Conservation (phyloP, 2,329 filamentous ascomycete genomes). For the Huntiella moniliformis region DNA sequence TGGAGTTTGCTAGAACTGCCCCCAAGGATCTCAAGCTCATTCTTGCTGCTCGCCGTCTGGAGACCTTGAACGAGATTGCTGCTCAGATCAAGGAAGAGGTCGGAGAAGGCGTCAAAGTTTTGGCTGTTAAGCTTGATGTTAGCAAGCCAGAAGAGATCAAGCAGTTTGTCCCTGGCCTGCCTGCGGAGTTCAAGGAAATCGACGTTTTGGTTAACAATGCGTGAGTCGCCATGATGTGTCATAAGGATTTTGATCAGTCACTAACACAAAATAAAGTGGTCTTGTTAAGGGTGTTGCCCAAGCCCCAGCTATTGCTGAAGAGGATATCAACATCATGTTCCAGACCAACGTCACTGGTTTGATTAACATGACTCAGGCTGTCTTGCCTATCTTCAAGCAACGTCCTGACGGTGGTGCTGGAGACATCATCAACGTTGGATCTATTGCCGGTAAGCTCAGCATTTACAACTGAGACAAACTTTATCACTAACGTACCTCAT, state of each 20-base stretch:
- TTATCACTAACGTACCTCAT: background rate
- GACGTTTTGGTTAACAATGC: conserved; percentile 92
- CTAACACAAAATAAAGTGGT: conserved; percentile 34
- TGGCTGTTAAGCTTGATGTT: conserved; percentile 72
- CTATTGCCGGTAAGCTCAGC: conserved; percentile 46
- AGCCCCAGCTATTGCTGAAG: conserved; percentile 63
- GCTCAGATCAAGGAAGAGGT: conserved; percentile 59
- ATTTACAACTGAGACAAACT: background rate
- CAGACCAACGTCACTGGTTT: conserved; percentile 84
- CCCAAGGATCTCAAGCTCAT: conserved; percentile 67
- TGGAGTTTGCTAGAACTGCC: conserved; percentile 79
- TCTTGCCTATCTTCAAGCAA: conserved; percentile 64
- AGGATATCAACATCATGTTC: conserved; percentile 78
- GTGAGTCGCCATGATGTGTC: conserved; percentile 31
- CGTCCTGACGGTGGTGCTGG: conserved; percentile 59
- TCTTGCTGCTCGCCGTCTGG: conserved; percentile 71
- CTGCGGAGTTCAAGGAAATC: conserved; percentile 66
- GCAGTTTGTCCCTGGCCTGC: conserved; percentile 52
- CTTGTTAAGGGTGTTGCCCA: conserved; percentile 76
- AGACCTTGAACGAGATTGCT: conserved; percentile 58
- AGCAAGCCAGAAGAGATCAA: conserved; percentile 59
- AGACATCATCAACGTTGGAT: conserved; percentile 90
- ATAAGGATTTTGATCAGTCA: conserved; percentile 3
- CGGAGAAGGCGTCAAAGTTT: conserved; percentile 60
- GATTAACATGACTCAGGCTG: conserved; percentile 89